Conservation (phyloP, 2,329 filamentous ascomycete species). For the Colletotrichum plurivorum region DNA sequence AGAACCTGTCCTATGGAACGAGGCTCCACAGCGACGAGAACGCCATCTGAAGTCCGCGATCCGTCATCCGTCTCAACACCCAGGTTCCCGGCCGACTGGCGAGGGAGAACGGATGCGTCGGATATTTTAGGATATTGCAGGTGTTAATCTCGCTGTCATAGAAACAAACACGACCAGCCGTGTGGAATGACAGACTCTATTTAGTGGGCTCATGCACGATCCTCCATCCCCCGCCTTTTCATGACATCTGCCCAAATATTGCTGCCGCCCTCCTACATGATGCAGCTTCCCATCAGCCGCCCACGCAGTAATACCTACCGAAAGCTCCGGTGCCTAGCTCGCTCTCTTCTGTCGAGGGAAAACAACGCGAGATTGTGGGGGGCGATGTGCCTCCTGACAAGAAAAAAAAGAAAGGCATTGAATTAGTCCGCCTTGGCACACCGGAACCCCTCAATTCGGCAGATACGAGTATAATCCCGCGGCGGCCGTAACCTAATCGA, state of each 20-base stretch:
- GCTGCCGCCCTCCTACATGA: background rate
- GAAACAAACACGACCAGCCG: conserved; percentile 1
- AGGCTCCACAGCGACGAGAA: background rate
- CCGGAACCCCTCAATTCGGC: conserved; percentile 19
- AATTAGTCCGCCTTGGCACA: conserved; percentile 37
- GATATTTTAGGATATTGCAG: background rate
- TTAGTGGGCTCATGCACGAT: conserved; percentile 28
- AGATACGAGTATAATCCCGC: conserved; percentile 22
- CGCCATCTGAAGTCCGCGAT: conserved; percentile 4
- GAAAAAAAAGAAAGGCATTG: conserved; percentile 11
- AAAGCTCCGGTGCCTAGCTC: background rate
- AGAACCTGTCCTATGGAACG: background rate
- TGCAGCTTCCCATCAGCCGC: background rate
- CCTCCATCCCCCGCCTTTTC: conserved; percentile 19
- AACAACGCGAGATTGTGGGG: conserved; percentile 1
- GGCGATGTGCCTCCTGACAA: conserved; percentile 12
- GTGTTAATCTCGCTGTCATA: no score
- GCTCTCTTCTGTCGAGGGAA: background rate
- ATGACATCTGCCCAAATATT: background rate
- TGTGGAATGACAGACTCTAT: conserved; percentile 23
- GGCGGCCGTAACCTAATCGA: background rate
- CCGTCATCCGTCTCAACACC: background rate
- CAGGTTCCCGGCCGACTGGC: background rate
- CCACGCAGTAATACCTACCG: background rate
- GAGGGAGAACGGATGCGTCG: background rate